Evolutionary conservation across 2,329 filamentous ascomycete genomes (phyloP), one percentile per base, ranked within the genome.

Genomic region (Pestalotiopsis sp.): DNA sequence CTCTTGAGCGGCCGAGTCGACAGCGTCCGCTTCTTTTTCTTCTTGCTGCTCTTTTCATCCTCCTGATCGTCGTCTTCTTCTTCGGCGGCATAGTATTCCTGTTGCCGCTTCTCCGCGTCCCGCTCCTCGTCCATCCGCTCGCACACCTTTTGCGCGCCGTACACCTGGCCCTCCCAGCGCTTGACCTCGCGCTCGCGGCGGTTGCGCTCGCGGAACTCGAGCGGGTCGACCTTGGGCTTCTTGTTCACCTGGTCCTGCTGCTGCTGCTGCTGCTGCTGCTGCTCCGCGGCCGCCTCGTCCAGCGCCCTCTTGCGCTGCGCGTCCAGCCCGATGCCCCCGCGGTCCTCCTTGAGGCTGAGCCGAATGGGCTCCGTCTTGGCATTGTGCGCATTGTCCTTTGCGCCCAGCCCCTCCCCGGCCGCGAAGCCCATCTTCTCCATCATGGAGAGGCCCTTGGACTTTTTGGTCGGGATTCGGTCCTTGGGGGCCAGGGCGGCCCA

Each of bases 351-450:
- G 76, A 97, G 81, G 69, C 86, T 85, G 63, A 97, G 84, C 41
- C 88, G 85, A 69, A 99, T 89, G 0, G 96, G 96, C 78, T 97
- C 93, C 2, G 88, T 73, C 31, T 78, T 71, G 45, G 75, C 75
- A 17, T 17, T 20, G 13, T 74, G 75, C n/a, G 77, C 70, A 31
- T 81, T 80, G 9, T 82, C 81, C n/a, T 85, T 83, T 73, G 87
- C 89, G 1, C 96, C 96, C 3, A 98, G 83, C 0, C 90, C 87
- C 45, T 89, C 90, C 27, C 95, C 94, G 23, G 89, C 84, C 69
- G 90, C 91, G 83, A 97, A 99, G 0, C 96, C 96, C 86, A 99
- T 93, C 80, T 93, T 95, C 25, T 93, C 92, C 95, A 99, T 97
- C 94, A 99, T 98, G 72, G 93, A 90, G 70, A 97, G 89, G 1